Base-by-base conservation (phyloP, 2,329 filamentous ascomycete genomes). In the Apiospora kogelbergensis region DNA sequence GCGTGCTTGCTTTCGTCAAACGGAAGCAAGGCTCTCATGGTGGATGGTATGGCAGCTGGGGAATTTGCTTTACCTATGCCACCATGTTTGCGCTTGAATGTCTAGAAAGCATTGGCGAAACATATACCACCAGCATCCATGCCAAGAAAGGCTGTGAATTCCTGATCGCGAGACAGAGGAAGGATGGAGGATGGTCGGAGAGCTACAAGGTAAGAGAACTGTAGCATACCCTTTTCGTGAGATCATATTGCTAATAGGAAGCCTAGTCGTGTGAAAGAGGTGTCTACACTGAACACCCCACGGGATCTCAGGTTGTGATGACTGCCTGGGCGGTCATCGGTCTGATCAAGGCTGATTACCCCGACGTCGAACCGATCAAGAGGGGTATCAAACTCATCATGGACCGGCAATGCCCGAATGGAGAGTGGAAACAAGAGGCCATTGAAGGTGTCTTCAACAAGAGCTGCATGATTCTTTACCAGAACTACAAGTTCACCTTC, bases 381-480 rank as follows among this genome's bases (percentile, higher is more conserved):
- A 91, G 85, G 74, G 96, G 92, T 1, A 85, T 98, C 76, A 88
- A 87, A 78, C 84, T 99, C 75, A 88, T 99, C 71, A 95, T 98
- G 90, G 82, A 86, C 40, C 88, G 95, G 65, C 96, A 99, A 83
- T 91, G 94, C 80, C 78, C 84, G 2, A 97, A 97, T 77, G 96
- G 96, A 42, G 95, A 98, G 82, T 99, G 96, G 96, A 79, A 93
- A 73, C 95, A 98, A 78, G 96, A 98, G 80, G 91, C 92, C 0
- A 98, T 99, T 75, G 96, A 99, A 80, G 96, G 96, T 2, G 96
- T 99, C 13, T 99, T 99, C 82, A 99, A 99, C 82, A 97, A 98
- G 84, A 96, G 91, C 76, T 98, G 95, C 85, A 98, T 98, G 94
- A 99, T 99, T 73, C 96, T 94, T 0, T 99, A 99, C 78, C 95